Evolutionary conservation across 345 rosid genomes (phyloP).

Genomic region (Carallia brachiata): DNA sequence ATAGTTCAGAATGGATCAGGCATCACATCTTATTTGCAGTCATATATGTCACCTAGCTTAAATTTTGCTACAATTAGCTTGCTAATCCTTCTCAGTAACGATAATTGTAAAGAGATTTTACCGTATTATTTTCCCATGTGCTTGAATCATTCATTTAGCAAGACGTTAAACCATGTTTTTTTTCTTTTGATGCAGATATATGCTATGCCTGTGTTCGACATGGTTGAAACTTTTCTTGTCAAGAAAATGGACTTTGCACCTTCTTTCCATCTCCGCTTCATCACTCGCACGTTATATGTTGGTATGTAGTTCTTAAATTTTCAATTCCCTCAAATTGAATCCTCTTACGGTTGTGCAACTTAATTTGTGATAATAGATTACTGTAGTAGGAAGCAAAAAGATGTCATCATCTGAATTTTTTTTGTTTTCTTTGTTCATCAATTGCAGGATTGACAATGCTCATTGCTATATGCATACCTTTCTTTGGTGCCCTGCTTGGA

Average conservation of each 20-base stretch:
- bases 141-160: not conserved
- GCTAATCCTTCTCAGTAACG: no score
- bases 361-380: not conserved
- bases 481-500: slow-evolving; percentile 78
- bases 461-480: slow-evolving; percentile 57
- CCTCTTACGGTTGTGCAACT: not conserved
- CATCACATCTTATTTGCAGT: no score
- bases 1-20: no score
- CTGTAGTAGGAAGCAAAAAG: no score
- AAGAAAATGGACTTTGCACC: slow-evolving; percentile 50
- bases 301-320: slow-evolving; percentile 38
- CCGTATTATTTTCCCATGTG: not conserved
- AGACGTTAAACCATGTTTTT: not conserved
- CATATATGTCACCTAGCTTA: no score
- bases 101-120: no score
- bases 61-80: no score
- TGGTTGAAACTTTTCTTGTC: slow-evolving; percentile 66
- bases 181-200: slow-evolving; percentile 33
- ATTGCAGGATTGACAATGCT: slow-evolving; percentile 69
- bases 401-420: not conserved
- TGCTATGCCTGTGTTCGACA: slow-evolving; percentile 85
- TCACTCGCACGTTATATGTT: slow-evolving; percentile 61
- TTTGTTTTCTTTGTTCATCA: not conserved
- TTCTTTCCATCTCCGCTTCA: slow-evolving; percentile 48
- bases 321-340: not conserved